These are phyloP conservation scores for Phytophthora europaea DNA, from an alignment of 352 stramenopile genomes.

Conservation along the genomic window DNA sequence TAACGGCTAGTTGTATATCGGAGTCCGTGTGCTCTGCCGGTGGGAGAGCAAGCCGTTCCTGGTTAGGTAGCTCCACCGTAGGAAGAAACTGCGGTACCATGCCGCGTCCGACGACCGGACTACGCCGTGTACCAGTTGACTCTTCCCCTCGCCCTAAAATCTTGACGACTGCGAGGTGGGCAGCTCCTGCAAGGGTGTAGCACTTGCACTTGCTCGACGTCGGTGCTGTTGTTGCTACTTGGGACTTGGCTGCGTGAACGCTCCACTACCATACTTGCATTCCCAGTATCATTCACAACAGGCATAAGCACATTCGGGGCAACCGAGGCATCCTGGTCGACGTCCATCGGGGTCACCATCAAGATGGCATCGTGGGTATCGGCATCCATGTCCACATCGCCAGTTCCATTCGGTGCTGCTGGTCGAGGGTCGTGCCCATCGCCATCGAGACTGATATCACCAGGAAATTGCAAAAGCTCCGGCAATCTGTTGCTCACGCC, in stretches of 20 bases:
- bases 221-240: neutral
- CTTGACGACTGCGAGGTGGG: neutral
- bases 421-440: neutral
- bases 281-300: neutral
- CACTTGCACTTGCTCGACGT: neutral
- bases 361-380: neutral
- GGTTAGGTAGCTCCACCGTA: neutral
- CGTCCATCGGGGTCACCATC: neutral
- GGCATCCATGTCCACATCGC: neutral
- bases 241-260: neutral
- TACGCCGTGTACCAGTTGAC: neutral
- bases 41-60: neutral
- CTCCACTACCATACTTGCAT: neutral
- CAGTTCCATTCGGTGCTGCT: neutral
- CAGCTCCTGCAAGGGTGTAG: neutral
- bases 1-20: neutral
- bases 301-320: neutral
- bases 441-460: neutral
- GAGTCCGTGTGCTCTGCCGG: no score
- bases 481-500: neutral
- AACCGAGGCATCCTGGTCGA: neutral
- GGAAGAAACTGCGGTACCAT: conserved; percentile 3
- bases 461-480: neutral
- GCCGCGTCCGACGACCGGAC: neutral
- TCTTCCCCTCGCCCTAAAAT: neutral